These are phyloP conservation scores for Phyllosticta citribraziliensis DNA, from an alignment of 2,329 filamentous ascomycete species.

Conservation along the genomic window DNA sequence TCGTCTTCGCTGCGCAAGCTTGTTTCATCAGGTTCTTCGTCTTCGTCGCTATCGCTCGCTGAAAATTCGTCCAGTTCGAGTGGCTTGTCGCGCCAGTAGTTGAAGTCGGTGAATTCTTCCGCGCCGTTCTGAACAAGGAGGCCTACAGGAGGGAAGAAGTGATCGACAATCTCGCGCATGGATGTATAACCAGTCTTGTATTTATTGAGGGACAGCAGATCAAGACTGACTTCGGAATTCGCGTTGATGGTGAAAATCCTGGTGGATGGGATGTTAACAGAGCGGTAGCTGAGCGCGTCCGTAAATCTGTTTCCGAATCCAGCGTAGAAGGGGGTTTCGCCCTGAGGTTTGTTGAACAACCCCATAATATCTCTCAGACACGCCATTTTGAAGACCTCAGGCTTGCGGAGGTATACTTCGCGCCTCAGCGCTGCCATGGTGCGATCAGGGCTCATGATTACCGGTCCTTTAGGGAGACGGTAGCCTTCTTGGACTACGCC, in stretches of 20 bases:
- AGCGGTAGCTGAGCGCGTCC: conserved; percentile 90
- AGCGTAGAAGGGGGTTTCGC: conserved; percentile 82
- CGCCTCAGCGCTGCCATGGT: conserved; percentile 87
- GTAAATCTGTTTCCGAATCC: conserved; percentile 95
- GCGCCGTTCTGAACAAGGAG: conserved; percentile 80
- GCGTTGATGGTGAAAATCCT: conserved; percentile 98
- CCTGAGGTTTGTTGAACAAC: conserved; percentile 55
- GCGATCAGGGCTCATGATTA: conserved; percentile 88
- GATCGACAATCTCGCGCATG: conserved; percentile 94
- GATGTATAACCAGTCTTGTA: conserved; percentile 95
- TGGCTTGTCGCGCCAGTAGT: conserved; percentile 83
- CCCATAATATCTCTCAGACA: conserved; percentile 89
- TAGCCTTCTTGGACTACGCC: conserved; percentile 84
- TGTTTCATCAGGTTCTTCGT: conserved; percentile 39
- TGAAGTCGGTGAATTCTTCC: conserved; percentile 94
- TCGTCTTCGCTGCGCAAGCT: conserved; percentile 43
- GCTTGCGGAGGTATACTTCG: conserved; percentile 91
- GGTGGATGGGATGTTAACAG: conserved; percentile 86
- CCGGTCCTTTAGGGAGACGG: conserved; percentile 77
- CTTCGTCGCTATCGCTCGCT: conserved; percentile 54
- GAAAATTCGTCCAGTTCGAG: conserved; percentile 83
- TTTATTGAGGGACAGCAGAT: conserved; percentile 82
- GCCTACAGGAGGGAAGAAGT: conserved; percentile 91
- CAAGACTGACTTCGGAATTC: conserved; percentile 87
- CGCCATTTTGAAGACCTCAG: conserved; percentile 99